Evolutionary conservation across 108 stramenopile genomes (phyloP), one percentile per base, ranked within the genome.

Genomic region (Skeletonema costatum): DNA sequence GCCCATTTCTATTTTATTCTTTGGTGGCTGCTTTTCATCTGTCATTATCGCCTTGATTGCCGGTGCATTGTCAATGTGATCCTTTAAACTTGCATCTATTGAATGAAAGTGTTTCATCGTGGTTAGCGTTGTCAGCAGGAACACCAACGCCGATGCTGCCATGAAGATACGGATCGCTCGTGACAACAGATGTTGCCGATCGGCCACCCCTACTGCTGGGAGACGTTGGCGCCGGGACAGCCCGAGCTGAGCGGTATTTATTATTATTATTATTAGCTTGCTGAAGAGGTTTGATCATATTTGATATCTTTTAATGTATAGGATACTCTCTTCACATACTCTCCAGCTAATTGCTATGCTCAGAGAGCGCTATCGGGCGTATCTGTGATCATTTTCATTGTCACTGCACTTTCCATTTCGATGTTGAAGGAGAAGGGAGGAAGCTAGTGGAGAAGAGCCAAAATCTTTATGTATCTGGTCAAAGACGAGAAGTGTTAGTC

Each of bases 241-340:
- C 81, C 11, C 81, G 81, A 21, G 75, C 75, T 0, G 81, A 82
- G 44, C 81, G 50, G 33, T 82, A 82, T 25, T 64, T n/a, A n/a
- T n/a, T n/a, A n/a, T n/a, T n/a, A n/a, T n/a, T n/a, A n/a, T n/a
- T n/a, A n/a, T n/a, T 51, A 32, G 67, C 65, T 2, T 53, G 70
- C 9, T 69, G 69, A 29, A 41, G 35, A 53, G 75, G 60, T 13
- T 63, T 80, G 31, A 69, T 68, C 79, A 77, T 77, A 12, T 46
- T 58, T 19, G 17, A 33, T 33, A 61, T 21, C 0, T 41, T 41
- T 41, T 11, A 41, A 41, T 1, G 8, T 39, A 25, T 25, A 39
- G 38, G 38, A 39, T 39, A 9, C 9, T 39, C 25, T 25, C n/a
- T 25, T 25, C 25, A 25, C 25, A 25, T 25, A 25, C 25, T 25